Evolutionary conservation across 129 eudicot species (phyloP).

Genomic region (Erigeron canadensis): DNA sequence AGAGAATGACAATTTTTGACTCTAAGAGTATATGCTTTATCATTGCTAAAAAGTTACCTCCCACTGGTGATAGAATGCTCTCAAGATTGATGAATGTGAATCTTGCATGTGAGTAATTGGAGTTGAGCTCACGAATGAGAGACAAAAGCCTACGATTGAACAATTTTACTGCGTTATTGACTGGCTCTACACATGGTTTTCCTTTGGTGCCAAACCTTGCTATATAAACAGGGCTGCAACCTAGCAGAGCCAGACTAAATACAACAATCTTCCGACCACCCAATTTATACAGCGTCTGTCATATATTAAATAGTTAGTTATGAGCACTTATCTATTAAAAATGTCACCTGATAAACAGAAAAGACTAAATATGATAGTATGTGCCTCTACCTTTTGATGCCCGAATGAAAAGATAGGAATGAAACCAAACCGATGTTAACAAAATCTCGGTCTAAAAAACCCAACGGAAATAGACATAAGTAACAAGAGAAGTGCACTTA

Average conservation of each 20-base stretch:
- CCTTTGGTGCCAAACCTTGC: slow-evolving; percentile 1
- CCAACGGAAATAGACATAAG: background rate
- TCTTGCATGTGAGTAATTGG: slow-evolving; percentile 27
- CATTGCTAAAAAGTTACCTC: slow-evolving; percentile 20
- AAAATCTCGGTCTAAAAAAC: no score
- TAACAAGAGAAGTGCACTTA: background rate
- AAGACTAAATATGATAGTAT: no score
- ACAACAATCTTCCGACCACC: slow-evolving; percentile 55
- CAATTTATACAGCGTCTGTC: slow-evolving; percentile 33
- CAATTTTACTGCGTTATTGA: slow-evolving; percentile 22
- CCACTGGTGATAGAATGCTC: slow-evolving; percentile 36
- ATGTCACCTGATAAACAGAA: no score
- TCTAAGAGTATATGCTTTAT: background rate
- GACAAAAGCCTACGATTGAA: slow-evolving; percentile 44
- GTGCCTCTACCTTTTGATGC: background rate
- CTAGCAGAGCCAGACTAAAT: slow-evolving; percentile 36
- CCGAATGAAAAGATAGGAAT: slow-evolving; percentile 3
- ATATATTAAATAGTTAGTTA: background rate
- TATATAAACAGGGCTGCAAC: slow-evolving; percentile 39
- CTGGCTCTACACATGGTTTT: slow-evolving; percentile 29
- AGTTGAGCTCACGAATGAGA: slow-evolving; percentile 41
- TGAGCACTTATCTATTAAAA: background rate
- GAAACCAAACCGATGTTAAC: background rate
- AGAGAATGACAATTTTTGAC: background rate
- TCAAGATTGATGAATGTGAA: slow-evolving; percentile 35